These are phyloP conservation scores for Aspergillus sp. DNA, from an alignment of 2,329 filamentous ascomycete genomes.

Conservation along the genomic window DNA sequence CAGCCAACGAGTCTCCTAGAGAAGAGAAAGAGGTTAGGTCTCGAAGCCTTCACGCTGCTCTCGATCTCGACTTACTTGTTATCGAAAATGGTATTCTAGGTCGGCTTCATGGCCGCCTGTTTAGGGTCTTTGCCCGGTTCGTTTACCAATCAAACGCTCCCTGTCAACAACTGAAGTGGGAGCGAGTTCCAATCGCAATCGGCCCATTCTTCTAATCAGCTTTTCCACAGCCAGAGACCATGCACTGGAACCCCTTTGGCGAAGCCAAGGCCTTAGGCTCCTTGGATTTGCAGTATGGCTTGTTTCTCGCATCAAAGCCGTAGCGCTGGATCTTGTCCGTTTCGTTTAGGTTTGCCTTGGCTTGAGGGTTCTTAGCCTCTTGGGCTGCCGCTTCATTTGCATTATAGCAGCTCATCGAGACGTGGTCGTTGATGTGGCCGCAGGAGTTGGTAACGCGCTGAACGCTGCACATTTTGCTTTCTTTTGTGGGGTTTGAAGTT, in stretches of 20 bases:
- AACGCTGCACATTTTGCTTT: conserved; percentile 22
- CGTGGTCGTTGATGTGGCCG: conserved; percentile 25
- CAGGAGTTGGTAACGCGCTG: conserved; percentile 24
- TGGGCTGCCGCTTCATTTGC: conserved; percentile 9
- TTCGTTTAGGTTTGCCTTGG: background rate
- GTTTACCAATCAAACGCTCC: too few relatives aligned
- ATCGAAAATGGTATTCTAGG: too few relatives aligned
- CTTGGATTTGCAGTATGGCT: conserved; percentile 19
- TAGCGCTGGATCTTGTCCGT: conserved; percentile 2
- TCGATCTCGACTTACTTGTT: too few relatives aligned
- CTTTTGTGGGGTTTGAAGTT: background rate
- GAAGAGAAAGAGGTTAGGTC: too few relatives aligned
- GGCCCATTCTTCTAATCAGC: conserved; percentile 1
- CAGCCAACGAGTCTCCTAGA: too few relatives aligned
- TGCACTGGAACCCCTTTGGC: conserved; percentile 19
- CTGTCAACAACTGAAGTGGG: too few relatives aligned
- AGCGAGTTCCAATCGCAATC: too few relatives aligned
- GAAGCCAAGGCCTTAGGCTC: conserved; percentile 4
- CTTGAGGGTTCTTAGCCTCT: background rate
- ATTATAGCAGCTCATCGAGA: conserved; percentile 17
- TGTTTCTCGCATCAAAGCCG: conserved; percentile 17
- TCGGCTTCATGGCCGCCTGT: too few relatives aligned
- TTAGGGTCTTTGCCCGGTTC: too few relatives aligned
- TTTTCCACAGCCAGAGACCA: conserved; percentile 19
- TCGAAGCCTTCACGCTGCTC: too few relatives aligned